These are phyloP conservation scores for Nannizziopsis arthrosporioides DNA, from an alignment of 2,329 filamentous ascomycete species.

Conservation along the genomic window DNA sequence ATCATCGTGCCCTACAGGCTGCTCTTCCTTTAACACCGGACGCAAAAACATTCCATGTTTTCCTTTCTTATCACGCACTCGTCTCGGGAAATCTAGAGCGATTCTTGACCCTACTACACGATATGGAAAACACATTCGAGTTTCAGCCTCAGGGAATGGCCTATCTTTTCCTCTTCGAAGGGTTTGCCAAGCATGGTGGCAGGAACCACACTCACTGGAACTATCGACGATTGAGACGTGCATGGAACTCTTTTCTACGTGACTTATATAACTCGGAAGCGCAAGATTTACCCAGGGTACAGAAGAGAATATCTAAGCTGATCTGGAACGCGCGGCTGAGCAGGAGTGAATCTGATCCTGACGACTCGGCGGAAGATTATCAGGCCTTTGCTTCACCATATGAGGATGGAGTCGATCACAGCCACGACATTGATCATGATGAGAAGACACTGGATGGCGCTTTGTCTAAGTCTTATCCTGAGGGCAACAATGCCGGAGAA, in stretches of 20 bases:
- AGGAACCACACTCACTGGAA: constrained; percentile 59
- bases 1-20: constrained; percentile 52
- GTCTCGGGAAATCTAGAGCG: constrained; percentile 58
- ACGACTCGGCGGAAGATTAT: not conserved
- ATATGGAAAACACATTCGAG: constrained; percentile 59
- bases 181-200: constrained; percentile 64
- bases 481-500: not conserved
- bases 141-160: constrained; percentile 63
- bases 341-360: not conserved
- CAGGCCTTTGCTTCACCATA: not conserved
- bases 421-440: not conserved
- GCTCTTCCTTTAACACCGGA: constrained; percentile 59
- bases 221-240: constrained; percentile 51
- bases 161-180: constrained; percentile 71
- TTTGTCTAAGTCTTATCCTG: not conserved
- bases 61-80: constrained; percentile 63
- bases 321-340: constrained; percentile 9
- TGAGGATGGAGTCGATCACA: not conserved
- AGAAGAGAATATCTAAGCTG: constrained; percentile 13
- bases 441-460: not conserved
- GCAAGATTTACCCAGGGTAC: constrained; percentile 16
- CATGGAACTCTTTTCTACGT: constrained; percentile 53
- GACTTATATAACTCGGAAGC: constrained; percentile 28
- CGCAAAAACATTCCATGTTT: constrained; percentile 63
- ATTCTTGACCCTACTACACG: constrained; percentile 59